phyloP scores from a whole-genome alignment of 768 basidiomycete genomes.

The Termitomyces sp. region DNA sequence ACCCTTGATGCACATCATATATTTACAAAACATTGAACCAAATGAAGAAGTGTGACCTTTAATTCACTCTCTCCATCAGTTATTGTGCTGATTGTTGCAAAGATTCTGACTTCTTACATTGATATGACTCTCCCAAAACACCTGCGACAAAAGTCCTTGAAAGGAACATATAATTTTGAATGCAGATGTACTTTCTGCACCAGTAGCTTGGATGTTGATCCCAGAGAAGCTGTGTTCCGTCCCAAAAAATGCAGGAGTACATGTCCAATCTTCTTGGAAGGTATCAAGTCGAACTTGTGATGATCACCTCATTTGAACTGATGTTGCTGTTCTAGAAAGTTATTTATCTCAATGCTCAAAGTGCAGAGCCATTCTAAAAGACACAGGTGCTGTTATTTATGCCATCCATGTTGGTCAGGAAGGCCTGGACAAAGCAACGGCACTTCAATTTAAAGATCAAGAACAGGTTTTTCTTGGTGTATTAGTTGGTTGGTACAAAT shows the following conservation, averaged over 20 bases:
- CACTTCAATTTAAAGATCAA: conserved; percentile 54
- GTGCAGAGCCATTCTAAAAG: conserved; percentile 45
- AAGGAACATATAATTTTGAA: conserved; percentile 72
- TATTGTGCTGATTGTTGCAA: not conserved
- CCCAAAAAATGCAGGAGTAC: conserved; percentile 62
- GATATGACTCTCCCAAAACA: no score
- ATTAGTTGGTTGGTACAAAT: not conserved
- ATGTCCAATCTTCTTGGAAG: conserved; percentile 57
- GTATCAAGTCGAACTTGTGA: conserved; percentile 21
- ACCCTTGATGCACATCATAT: conserved; percentile 67
- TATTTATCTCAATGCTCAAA: conserved; percentile 42
- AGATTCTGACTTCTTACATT: no score
- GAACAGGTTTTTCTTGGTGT: no score
- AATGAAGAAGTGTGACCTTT: conserved; percentile 59
- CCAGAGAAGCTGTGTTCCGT: conserved; percentile 64
- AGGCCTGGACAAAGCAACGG: conserved; percentile 65
- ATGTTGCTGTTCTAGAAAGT: conserved; percentile 33
- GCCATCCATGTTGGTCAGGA: conserved; percentile 66
- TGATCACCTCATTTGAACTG: not conserved
- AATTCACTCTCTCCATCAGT: not conserved
- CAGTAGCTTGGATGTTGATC: conserved; percentile 37
- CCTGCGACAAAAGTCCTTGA: conserved; percentile 46
- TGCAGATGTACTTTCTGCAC: conserved; percentile 66
- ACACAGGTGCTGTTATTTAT: conserved; percentile 53
- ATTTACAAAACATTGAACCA: conserved; percentile 53